Base-by-base conservation (phyloP, 2,329 filamentous ascomycete genomes). In the Aspergillus sp. region DNA sequence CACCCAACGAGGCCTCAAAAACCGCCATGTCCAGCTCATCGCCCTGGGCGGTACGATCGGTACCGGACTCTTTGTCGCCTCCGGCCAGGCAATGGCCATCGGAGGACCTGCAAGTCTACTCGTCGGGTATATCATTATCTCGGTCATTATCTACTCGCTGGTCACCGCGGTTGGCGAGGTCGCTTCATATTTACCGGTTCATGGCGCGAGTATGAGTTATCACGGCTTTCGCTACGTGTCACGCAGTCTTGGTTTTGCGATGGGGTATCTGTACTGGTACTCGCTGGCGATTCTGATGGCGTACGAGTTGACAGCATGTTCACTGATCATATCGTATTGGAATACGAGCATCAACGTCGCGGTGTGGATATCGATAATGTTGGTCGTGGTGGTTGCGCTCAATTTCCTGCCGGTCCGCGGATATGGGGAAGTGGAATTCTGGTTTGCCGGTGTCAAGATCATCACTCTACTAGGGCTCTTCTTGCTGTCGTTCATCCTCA, bases 271-370 rank as follows among this genome's bases (percentile, higher is more conserved):
- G 3, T 75, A 76, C 55, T 76, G 73, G 74, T 76, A 75, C 45
- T 68, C 69, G 1, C 56, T 69, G 43, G 69, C 72, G 0, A 74
- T 77, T 25, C 60, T 74, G 33, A 68, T 76, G 0, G 73, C 71
- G 43, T 76, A 79, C 49, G 83, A 86, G 65, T 82, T 86, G 51
- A 80, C 80, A 0, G 83, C 83, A 6, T 81, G 82, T 10, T 77
- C 79, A 37, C 75, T 85, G n/a, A 73, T 86, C 25, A 82, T 86
- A 50, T 68, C 79, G 50, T 85, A 80, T 60, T 86, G 83, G 83
- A 57, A 67, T 9, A 62, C 67, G 3, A 57, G 59, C 15, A 66
- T 74, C 43, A 68, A 72, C 38, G 63, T 73, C 5, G 71, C 69
- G 1, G 71, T 72, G 5, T 77, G 74, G 74, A 75, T 77, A 45